A percentile compares a stretch with the other conserved stretches of the same genome.
Evolutionary conservation across 495 filamentous ascomycete genomes (phyloP).

Genomic region (Aspergillus biplanus): DNA sequence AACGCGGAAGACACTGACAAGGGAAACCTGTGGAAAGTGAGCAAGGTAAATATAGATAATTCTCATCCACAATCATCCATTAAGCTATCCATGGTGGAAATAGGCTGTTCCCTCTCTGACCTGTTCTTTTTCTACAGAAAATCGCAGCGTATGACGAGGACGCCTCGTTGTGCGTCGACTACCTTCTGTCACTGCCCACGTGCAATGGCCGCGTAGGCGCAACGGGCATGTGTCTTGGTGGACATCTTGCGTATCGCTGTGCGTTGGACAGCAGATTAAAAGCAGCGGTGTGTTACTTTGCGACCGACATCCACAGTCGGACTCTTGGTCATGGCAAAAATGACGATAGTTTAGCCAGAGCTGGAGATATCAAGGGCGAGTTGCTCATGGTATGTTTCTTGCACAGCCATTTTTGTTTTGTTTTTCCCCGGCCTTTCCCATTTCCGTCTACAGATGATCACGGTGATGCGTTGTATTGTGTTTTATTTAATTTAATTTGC

Average conservation of each 20-base stretch:
- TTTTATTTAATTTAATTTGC: not conserved
- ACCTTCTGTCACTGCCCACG: conserved; percentile 72
- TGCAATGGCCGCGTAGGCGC: conserved; percentile 85
- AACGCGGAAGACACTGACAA: conserved; percentile 85
- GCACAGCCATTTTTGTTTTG: not conserved
- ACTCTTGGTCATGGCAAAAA: conserved; percentile 71
- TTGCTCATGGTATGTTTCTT: conserved; percentile 61
- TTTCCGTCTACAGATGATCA: not conserved
- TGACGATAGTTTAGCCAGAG: conserved; percentile 66
- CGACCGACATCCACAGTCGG: conserved; percentile 83
- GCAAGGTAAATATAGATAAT: conserved; percentile 56
- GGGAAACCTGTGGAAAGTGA: conserved; percentile 85
- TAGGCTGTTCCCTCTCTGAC: not conserved
- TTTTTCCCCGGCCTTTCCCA: conserved; percentile 3
- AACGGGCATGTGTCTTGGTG: conserved; percentile 95
- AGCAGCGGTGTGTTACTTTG: conserved; percentile 86
- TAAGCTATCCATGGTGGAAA: not conserved
- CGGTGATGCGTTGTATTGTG: not conserved
- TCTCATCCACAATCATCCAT: not conserved
- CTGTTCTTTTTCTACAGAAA: conserved; percentile 53
- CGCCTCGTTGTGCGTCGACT: conserved; percentile 70
- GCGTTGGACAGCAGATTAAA: conserved; percentile 76
- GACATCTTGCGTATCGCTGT: conserved; percentile 85
- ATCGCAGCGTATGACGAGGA: conserved; percentile 90
- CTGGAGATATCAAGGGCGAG: conserved; percentile 77